These are phyloP conservation scores for Barnettozyma hawaiiensis DNA, from an alignment of 1,139 yeast species.

Conservation along the genomic window DNA sequence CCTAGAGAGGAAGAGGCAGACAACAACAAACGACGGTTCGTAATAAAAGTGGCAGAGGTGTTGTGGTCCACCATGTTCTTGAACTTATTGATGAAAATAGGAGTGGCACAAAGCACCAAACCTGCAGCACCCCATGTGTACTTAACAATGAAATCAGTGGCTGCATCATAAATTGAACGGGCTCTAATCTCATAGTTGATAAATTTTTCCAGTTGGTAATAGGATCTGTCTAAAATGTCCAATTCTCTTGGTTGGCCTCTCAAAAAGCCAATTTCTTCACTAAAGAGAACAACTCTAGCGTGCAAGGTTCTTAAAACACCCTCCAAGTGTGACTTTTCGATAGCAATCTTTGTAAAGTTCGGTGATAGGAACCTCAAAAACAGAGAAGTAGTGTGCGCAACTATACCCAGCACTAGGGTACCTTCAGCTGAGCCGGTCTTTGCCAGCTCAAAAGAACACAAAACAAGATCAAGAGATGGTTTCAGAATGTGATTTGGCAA, in stretches of 20 bases:
- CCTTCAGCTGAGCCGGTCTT: constrained; percentile 84
- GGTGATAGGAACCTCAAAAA: constrained; percentile 76
- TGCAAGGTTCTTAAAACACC: constrained; percentile 83
- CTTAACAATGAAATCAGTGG: constrained; percentile 80
- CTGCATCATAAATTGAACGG: constrained; percentile 68
- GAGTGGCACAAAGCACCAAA: constrained; percentile 78
- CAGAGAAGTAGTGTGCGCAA: constrained; percentile 78
- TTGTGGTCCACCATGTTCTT: constrained; percentile 38
- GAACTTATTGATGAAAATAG: constrained; percentile 70
- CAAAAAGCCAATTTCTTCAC: constrained; percentile 83
- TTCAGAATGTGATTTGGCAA: constrained; percentile 85
- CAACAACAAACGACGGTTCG: constrained; percentile 80
- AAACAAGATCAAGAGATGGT: constrained; percentile 73
- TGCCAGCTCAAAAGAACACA: constrained; percentile 79
- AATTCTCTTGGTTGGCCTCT: constrained; percentile 79
- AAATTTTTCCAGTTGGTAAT: constrained; percentile 77
- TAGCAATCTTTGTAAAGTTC: constrained; percentile 79
- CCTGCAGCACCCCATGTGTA: constrained; percentile 97
- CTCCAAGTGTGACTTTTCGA: constrained; percentile 74
- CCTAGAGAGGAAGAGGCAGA: constrained; percentile 90
- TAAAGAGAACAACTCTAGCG: constrained; percentile 69
- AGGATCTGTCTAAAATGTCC: constrained; percentile 71
- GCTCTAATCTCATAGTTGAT: constrained; percentile 73
- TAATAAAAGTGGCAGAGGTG: constrained; percentile 72
- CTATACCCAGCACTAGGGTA: constrained; percentile 69